These are phyloP conservation scores for Pestalotiopsis sp. DNA, from an alignment of 2,329 filamentous ascomycete species.

Conservation along the genomic window DNA sequence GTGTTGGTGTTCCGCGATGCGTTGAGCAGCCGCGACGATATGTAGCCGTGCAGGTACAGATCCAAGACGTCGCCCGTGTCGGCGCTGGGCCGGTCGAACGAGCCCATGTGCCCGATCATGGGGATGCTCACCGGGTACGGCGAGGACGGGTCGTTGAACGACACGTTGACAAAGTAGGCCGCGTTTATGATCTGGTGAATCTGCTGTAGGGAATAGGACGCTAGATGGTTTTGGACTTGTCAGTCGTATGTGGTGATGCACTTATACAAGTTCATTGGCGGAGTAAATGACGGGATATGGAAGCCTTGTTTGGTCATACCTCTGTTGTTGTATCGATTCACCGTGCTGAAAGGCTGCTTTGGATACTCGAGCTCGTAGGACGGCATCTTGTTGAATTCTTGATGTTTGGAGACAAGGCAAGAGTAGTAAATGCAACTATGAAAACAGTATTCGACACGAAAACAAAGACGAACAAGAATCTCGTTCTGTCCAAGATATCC, in stretches of 20 bases:
- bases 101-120: constrained; percentile 84
- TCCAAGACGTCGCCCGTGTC: constrained; percentile 67
- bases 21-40: constrained; percentile 76
- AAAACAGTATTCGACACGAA: neutral
- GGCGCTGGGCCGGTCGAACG: constrained; percentile 64
- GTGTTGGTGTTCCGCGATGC: constrained; percentile 43
- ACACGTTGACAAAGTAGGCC: constrained; percentile 76
- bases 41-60: constrained; percentile 83
- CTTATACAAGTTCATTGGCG: too few species aligned
- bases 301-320: constrained; percentile 42
- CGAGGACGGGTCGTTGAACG: constrained; percentile 65
- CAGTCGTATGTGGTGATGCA: neutral
- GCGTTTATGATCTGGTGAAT: constrained; percentile 78
- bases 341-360: constrained; percentile 63
- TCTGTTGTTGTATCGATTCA: constrained; percentile 67
- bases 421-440: neutral
- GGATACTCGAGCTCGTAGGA: constrained; percentile 58
- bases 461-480: neutral
- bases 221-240: constrained; percentile 39
- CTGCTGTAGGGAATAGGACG: constrained; percentile 69
- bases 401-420: neutral
- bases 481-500: neutral
- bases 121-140: constrained; percentile 79
- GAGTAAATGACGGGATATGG: neutral
- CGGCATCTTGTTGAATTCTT: constrained; percentile 37